A percentile compares a stretch with the other conserved stretches of the same genome.
phyloP scores from a whole-genome alignment of 2,329 filamentous ascomycete genomes.

The Chaetomium globosum region DNA sequence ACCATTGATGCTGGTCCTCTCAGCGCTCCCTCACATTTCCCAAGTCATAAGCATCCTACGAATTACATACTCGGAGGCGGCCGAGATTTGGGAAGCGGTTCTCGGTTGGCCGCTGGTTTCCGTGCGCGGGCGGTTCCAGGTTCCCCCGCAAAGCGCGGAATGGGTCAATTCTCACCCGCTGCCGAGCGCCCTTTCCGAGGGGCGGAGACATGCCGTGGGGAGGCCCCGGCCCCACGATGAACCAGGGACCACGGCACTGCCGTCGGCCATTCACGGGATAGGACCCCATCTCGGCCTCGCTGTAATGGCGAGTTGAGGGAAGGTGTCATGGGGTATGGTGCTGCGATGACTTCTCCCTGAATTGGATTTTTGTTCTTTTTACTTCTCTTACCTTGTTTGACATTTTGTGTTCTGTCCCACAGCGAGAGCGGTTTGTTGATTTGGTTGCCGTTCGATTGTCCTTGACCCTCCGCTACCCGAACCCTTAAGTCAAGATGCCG shows the following conservation, averaged over 20 bases:
- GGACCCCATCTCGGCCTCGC: constrained; percentile 19
- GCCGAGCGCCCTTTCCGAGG: constrained; percentile 36
- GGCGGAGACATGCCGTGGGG: constrained; percentile 32
- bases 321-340: constrained; percentile 17
- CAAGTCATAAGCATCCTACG: not conserved
- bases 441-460: constrained; percentile 6
- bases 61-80: not conserved
- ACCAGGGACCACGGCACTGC: constrained; percentile 32
- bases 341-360: constrained; percentile 19
- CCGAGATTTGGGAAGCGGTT: not conserved
- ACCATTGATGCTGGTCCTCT: not conserved
- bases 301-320: constrained; percentile 10
- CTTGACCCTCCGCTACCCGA: constrained; percentile 29
- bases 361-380: constrained; percentile 15
- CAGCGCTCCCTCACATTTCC: not conserved
- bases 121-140: not conserved
- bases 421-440: constrained; percentile 11
- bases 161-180: constrained; percentile 33
- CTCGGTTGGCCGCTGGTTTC: not conserved
- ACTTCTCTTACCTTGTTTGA: not conserved
- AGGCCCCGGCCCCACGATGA: constrained; percentile 23
- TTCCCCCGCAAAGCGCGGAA: constrained; percentile 8
- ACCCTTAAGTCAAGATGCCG: constrained; percentile 47
- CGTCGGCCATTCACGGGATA: constrained; percentile 34
- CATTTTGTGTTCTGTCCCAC: constrained; percentile 11